Base-by-base conservation (phyloP, 257 asterid species). In the Nicotiana paniculata region DNA sequence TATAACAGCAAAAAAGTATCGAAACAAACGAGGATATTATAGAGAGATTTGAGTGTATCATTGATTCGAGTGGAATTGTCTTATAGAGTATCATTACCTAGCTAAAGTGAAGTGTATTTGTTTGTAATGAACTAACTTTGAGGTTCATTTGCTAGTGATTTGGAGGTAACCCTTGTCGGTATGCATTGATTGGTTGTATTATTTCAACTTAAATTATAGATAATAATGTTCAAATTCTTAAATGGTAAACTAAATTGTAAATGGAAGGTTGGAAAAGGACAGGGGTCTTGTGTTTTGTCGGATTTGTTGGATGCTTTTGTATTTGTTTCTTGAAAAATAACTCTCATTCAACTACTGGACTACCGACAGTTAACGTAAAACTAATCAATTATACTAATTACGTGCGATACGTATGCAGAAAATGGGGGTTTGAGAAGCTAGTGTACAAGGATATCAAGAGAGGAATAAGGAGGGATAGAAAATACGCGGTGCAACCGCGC, bases 371-470 rank as follows among this genome's bases (percentile, higher is more conserved):
- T 10, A 59, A 68, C 13, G 0, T 24, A 21, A 37, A 11, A 15
- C 63, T 2, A 16, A 64, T 74, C 74, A 9, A 32, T 64, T 59
- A 58, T 28, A 28, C 64, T 55, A 35, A 54, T 83, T 43, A 16
- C 24, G 3, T 69, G 26, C 1, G 9, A 6, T 37, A 15, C 24
- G 2, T 11, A 0, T 75, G 63, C 77, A 93, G 98, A 90, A 92
- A 93, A 87, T 93, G 98, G 98, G 98, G 98, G 67, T 92, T 93
- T 66, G 98, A 93, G 92, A 93, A 93, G 86, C 89, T 93, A 13
- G 98, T 93, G 46, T 93, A 86, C 89, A 91, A 83, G 72, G 96
- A 93, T 57, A 90, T 90, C 80, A 92, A 87, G 88, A 88, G 76
- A 57, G 97, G 96, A 1, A 68, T 87, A 3, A 79, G 97, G 66